Evolutionary conservation across 345 rosid genomes (phyloP).

Genomic region (Citrus reticulata): DNA sequence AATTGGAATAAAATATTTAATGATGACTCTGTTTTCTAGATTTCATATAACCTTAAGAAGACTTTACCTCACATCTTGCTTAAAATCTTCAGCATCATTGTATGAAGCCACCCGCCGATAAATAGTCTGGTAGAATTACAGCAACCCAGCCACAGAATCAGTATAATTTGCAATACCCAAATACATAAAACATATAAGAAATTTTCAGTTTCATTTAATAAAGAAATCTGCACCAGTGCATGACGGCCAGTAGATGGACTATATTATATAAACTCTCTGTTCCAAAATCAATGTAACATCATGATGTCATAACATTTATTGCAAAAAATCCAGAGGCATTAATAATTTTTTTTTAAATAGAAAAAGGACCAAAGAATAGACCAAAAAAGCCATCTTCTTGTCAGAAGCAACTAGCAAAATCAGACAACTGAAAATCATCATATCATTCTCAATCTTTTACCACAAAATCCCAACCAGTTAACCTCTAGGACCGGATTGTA

Average conservation of each 20-base stretch:
- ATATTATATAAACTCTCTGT: background rate
- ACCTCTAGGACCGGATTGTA: background rate
- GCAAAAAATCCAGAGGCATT: background rate
- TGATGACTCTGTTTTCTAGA: background rate
- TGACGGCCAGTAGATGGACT: background rate
- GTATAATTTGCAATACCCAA: background rate
- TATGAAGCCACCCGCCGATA: slow-evolving; percentile 65
- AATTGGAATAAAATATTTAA: background rate
- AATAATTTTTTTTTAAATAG: background rate
- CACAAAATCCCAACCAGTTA: background rate
- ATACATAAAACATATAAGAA: background rate
- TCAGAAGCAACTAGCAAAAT: background rate
- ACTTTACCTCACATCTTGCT: slow-evolving; percentile 70
- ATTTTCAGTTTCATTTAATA: background rate
- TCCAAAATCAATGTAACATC: background rate
- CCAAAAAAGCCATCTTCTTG: background rate
- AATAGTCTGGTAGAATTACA: slow-evolving; percentile 47
- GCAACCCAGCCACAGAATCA: slow-evolving; percentile 4
- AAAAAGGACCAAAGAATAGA: background rate
- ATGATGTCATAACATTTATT: background rate
- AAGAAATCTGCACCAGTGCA: background rate
- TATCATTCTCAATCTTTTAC: background rate
- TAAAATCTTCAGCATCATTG: slow-evolving; percentile 58
- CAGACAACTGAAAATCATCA: background rate
- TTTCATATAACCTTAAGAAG: background rate